Evolutionary conservation across 2,329 filamentous ascomycete species (phyloP).

Genomic region (Colletotrichum eleusines): DNA sequence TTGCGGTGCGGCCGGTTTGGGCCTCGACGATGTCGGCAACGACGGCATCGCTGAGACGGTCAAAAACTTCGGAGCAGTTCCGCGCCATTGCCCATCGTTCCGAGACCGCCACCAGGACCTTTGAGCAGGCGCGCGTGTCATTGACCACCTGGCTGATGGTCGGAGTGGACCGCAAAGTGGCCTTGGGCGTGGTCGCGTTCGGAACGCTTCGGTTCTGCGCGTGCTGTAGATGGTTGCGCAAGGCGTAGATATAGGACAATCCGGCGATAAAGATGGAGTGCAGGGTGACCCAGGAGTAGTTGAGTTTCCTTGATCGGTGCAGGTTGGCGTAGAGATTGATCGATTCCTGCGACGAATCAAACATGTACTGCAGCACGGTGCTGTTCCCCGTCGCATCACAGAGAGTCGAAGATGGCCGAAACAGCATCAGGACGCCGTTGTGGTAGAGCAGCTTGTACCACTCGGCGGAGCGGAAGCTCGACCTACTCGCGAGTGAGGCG

Average conservation of each 20-base stretch:
- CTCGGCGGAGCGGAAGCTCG: constrained; percentile 55
- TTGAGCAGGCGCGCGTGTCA: constrained; percentile 57
- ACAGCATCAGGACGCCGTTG: constrained; percentile 58
- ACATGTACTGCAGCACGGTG: constrained; percentile 52
- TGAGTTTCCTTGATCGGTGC: constrained; percentile 58
- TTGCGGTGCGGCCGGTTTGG: constrained; percentile 15
- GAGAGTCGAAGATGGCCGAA: constrained; percentile 54
- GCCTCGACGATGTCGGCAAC: constrained; percentile 55
- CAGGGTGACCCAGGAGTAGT: constrained; percentile 63
- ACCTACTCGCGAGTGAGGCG: constrained; percentile 46
- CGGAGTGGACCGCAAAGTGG: constrained; percentile 49
- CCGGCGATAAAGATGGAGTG: constrained; percentile 62
- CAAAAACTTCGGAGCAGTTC: constrained; percentile 58
- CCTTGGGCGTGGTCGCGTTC: constrained; percentile 15
- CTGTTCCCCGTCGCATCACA: constrained; percentile 46
- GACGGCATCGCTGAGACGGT: constrained; percentile 57
- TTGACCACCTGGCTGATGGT: constrained; percentile 58
- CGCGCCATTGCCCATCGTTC: constrained; percentile 56
- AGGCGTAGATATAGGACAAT: constrained; percentile 57
- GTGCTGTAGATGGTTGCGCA: constrained; percentile 55
- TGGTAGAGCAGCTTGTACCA: constrained; percentile 59
- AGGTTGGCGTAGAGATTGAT: constrained; percentile 59
- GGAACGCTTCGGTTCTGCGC: constrained; percentile 40
- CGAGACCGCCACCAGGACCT: constrained; percentile 58
- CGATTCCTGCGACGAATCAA: constrained; percentile 53